These are phyloP conservation scores for Opeltia flavorubescens DNA, from an alignment of 495 filamentous ascomycete species.

Conservation along the genomic window DNA sequence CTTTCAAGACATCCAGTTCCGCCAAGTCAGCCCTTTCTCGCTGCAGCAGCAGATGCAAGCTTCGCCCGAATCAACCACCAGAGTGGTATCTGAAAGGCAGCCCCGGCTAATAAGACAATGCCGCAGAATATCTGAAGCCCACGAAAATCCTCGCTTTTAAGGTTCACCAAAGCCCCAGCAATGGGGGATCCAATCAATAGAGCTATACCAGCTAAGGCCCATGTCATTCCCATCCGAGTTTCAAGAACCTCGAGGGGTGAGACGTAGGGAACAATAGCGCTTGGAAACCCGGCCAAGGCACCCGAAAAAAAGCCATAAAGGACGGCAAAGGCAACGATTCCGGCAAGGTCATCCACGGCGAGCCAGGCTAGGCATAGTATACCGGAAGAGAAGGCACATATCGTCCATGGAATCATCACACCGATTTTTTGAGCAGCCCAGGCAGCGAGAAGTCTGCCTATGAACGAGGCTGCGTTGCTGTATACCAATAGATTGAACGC, in stretches of 20 bases:
- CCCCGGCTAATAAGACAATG: constrained; percentile 1
- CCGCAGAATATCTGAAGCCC: constrained; percentile 4
- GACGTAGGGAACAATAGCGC: constrained; percentile 18
- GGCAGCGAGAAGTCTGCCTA: constrained; percentile 30
- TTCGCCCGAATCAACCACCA: constrained; percentile 1
- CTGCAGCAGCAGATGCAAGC: no score
- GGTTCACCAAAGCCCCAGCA: constrained; percentile 17
- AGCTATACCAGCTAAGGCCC: constrained; percentile 16
- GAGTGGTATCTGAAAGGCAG: constrained; percentile 2
- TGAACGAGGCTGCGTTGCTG: constrained; percentile 30
- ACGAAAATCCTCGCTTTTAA: neutral
- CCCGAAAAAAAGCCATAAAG: constrained; percentile 31
- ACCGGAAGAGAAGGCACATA: constrained; percentile 16
- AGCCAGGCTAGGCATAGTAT: constrained; percentile 26
- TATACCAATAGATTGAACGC: constrained; percentile 36
- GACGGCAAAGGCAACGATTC: constrained; percentile 25
- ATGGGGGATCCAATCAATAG: constrained; percentile 25
- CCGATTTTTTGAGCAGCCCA: constrained; percentile 24
- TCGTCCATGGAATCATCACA: constrained; percentile 19
- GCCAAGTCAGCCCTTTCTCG: no score
- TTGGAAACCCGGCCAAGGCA: constrained; percentile 22
- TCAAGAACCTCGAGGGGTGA: constrained; percentile 18
- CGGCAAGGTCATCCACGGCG: constrained; percentile 17
- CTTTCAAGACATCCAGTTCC: no score
- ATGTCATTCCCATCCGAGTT: constrained; percentile 24